phyloP scores from a whole-genome alignment of 2,329 filamentous ascomycete genomes.

The Elsinoe batatas region DNA sequence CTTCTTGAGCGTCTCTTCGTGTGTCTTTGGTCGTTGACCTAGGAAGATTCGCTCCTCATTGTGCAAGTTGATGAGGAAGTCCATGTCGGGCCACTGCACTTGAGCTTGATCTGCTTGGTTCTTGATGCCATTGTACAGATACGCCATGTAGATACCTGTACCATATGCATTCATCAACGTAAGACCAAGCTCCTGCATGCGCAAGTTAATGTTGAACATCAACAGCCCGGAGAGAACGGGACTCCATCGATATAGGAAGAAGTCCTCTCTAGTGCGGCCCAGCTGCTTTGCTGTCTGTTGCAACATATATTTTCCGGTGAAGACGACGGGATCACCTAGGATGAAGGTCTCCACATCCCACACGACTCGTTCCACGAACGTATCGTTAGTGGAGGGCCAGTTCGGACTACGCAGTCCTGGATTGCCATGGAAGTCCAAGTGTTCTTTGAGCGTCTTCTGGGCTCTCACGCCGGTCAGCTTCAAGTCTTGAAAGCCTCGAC shows the following conservation, averaged over 20 bases:
- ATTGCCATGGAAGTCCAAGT: background rate
- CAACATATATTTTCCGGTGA: background rate
- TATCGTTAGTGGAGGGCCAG: background rate
- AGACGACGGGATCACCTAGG: background rate
- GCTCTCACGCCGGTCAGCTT: background rate
- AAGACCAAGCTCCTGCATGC: background rate
- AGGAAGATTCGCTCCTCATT: background rate
- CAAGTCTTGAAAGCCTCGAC: slow-evolving; percentile 19
- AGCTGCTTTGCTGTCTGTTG: background rate
- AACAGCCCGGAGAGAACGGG: background rate
- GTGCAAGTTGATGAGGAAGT: background rate
- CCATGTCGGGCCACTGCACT: slow-evolving; percentile 34
- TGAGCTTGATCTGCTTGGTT: slow-evolving; percentile 41
- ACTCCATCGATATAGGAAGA: background rate
- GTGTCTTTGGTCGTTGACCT: background rate
- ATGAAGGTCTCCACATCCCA: background rate
- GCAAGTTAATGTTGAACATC: background rate
- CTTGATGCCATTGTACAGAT: slow-evolving; percentile 19
- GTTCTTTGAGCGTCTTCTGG: background rate
- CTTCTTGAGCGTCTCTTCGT: too few relatives aligned
- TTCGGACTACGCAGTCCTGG: background rate
- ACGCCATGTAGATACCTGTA: background rate
- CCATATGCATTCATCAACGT: background rate
- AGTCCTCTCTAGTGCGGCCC: background rate
- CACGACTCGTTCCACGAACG: background rate